These are phyloP conservation scores for Epichloe sibirici DNA, from an alignment of 2,329 filamentous ascomycete species.

Conservation along the genomic window DNA sequence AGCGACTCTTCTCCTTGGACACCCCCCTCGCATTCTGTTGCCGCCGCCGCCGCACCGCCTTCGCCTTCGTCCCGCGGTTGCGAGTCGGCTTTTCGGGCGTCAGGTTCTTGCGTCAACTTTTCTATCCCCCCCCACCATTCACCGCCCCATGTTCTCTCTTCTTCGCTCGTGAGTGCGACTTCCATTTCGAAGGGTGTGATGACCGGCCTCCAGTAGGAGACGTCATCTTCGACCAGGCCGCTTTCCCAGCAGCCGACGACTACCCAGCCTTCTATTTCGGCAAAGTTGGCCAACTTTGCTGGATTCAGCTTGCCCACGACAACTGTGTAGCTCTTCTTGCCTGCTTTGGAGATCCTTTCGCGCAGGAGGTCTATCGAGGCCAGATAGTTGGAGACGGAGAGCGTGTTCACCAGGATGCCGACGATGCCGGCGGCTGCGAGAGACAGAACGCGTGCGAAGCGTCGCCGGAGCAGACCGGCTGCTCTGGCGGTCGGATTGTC, in stretches of 20 bases:
- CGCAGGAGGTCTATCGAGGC: slow-evolving; percentile 65
- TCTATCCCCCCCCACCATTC: slow-evolving; percentile 86
- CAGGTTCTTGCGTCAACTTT: slow-evolving; percentile 39
- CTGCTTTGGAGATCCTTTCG: slow-evolving; percentile 58
- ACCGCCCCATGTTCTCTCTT: slow-evolving; percentile 70
- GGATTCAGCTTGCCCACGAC: slow-evolving; percentile 95
- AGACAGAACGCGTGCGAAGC: slow-evolving; percentile 75
- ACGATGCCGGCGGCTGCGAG: slow-evolving; percentile 74
- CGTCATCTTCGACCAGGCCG: slow-evolving; percentile 72
- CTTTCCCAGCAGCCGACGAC: slow-evolving; percentile 98
- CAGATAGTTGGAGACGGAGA: slow-evolving; percentile 85
- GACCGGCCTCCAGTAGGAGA: slow-evolving; percentile 73
- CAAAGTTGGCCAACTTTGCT: slow-evolving; percentile 92
- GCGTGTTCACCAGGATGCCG: slow-evolving; percentile 90
- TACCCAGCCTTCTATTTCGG: slow-evolving; percentile 91
- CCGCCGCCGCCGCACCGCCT: not conserved
- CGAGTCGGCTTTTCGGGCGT: slow-evolving; percentile 13
- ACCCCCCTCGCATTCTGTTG: slow-evolving; percentile 18
- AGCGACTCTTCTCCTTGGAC: slow-evolving; percentile 58
- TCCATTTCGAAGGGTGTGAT: slow-evolving; percentile 92
- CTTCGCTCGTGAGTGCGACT: slow-evolving; percentile 62
- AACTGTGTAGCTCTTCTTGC: slow-evolving; percentile 92
- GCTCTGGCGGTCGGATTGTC: slow-evolving; percentile 32
- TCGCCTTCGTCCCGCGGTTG: not conserved
- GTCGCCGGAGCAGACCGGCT: slow-evolving; percentile 55